Base-by-base conservation (phyloP, 805 yeast species). In the Martiniozyma abietophila region DNA sequence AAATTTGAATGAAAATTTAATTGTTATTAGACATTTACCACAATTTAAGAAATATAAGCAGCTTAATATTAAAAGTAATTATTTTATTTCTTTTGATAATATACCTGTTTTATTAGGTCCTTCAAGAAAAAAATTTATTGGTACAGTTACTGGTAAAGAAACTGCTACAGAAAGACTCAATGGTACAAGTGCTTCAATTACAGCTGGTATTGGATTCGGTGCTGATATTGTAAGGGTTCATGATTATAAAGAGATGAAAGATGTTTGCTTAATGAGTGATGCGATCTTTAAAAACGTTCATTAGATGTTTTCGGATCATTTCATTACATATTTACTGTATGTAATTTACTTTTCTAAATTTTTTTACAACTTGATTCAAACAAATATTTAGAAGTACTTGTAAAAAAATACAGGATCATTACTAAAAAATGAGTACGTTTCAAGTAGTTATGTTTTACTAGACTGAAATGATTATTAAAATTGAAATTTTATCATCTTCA, bases 201-300 rank as follows among this genome's bases (percentile, higher is more conserved):
- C 80, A 41, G 76, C 94, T 0, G 72, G 92, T 42, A 68, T 85
- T 24, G 78, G 79, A 9, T 76, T 71, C 46, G 77, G 80, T 1
- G 66, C 83, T 1, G 89, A 86, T 52, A 75, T 92, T 15, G 82
- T 89, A 1, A 63, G 98, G 29, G 95, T 88, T 4, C 98, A 89
- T 54, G 94, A 89, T 53, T 82, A 79, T 24, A 63, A 58, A 40
- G 79, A 71, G 39, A 74, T 61, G 41, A 57, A 51, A 25, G 74
- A 76, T 43, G 71, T 69, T 9, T 55, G 74, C 15, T 56, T 62
- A 18, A 63, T 80, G 43, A 84, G 85, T 4, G 95, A 88, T 58
- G 86, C 88, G 0, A 64, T 83, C 23, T 80, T 80, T 49, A 65
- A 69, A 29, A 40, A 38, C 8, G 23, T 45, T 10, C 36, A 36